Base-by-base conservation (phyloP, 805 yeast species). In the Teunomyces pallodes region DNA sequence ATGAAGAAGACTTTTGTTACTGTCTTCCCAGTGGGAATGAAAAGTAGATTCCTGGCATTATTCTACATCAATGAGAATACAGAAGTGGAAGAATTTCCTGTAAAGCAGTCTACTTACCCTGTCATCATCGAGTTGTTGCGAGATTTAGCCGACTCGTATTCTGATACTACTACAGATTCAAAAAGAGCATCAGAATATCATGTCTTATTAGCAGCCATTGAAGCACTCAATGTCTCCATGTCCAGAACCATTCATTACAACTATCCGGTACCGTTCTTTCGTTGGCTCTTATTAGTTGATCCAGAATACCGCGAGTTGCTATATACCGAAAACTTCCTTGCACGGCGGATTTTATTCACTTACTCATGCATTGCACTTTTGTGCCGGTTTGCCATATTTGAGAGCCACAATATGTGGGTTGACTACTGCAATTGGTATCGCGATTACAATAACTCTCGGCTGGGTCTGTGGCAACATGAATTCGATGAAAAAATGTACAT, bases 221-320 rank as follows among this genome's bases (percentile, higher is more conserved):
- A 43, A 7, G 9, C 46, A 4, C 52, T 62, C 24, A 58, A 60
- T 8, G 33, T 29, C 24, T 45, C 54, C 17, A 43, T 60, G 30
- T 35, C 42, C 31, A 43, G 48, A 13, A 49, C 60, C 14, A 52
- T 57, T 2, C 36, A 36, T 17, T 46, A 42, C 17, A 57, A 62
- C 45, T 60, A 58, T 43, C 72, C 72, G 2, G 51, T 67, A 9
- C 75, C 75, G 5, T 39, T 69, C 5, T 67, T 57, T 49, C 52
- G 62, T 45, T 66, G 69, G 60, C 39, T 65, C 7, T 46, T 65
- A 7, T 10, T 58, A 9, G 9, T 62, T 9, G 46, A 50, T 2
- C 47, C 49, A 4, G 51, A 51, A 5, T 61, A 60, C 39, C 48
- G 50, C 5, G 53, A 43, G 7, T 44, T 67, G 48, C 49, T 64